Evolutionary conservation across 305 asterid genomes (phyloP).

Genomic region (Lippia alba): DNA sequence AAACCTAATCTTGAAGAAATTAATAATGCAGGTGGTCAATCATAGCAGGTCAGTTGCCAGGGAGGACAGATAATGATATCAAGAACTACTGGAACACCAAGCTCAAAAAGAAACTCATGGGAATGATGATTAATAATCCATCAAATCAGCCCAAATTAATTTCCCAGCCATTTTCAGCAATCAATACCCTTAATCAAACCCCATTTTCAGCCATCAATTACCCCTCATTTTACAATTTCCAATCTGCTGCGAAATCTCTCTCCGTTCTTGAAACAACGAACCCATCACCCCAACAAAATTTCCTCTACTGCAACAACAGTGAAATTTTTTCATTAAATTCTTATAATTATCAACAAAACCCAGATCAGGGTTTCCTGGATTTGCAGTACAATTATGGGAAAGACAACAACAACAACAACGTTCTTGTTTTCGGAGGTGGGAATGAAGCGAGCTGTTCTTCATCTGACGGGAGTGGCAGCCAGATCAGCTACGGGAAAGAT

Average conservation of each 20-base stretch:
- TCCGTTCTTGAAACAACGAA: constrained; percentile 28
- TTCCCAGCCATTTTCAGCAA: constrained; percentile 38
- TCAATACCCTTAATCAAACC: constrained; percentile 25
- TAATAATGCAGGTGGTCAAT: constrained; percentile 70
- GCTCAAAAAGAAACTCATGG: constrained; percentile 80
- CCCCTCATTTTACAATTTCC: constrained; percentile 30
- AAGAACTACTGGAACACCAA: constrained; percentile 91
- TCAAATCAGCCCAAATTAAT: constrained; percentile 39
- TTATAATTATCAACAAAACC: constrained; percentile 33
- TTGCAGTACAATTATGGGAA: constrained; percentile 40
- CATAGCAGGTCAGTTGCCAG: constrained; percentile 77
- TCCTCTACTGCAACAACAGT: constrained; percentile 31
- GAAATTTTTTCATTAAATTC: constrained; percentile 15
- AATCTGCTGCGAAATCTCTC: constrained; percentile 34
- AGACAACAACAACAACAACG: constrained; percentile 37
- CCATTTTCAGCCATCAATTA: constrained; percentile 33
- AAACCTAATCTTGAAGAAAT: background rate
- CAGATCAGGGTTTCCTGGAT: constrained; percentile 42
- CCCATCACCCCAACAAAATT: constrained; percentile 38
- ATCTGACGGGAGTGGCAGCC: constrained; percentile 68
- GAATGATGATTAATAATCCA: constrained; percentile 37
- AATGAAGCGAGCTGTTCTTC: constrained; percentile 60
- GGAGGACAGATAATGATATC: constrained; percentile 85
- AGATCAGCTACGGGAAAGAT: constrained; percentile 52
- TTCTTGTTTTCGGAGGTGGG: constrained; percentile 54